Evolutionary conservation across 2,329 filamentous ascomycete species (phyloP).

Genomic region (Exophiala viscosa): DNA sequence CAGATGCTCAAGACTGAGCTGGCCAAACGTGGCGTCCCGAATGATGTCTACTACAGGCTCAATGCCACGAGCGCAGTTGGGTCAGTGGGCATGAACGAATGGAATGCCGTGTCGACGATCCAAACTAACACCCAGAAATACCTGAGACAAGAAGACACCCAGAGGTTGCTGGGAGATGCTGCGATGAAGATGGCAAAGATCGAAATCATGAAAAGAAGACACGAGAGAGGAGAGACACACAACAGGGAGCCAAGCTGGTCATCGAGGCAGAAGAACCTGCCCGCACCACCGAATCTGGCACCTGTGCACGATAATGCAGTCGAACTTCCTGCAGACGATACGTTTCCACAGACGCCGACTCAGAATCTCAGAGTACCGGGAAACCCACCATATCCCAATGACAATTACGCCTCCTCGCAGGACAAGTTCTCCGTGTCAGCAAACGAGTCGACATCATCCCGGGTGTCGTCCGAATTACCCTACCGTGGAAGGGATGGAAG

Average conservation of each 20-base stretch:
- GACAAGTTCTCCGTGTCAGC: conserved; percentile 67
- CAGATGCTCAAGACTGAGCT: conserved; percentile 79
- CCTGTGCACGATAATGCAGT: conserved; percentile 50
- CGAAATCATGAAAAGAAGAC: conserved; percentile 67
- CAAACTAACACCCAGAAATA: conserved; percentile 88
- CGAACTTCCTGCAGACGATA: conserved; percentile 57
- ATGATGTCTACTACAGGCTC: conserved; percentile 90
- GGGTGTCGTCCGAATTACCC: conserved; percentile 27
- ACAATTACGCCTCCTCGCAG: conserved; percentile 49
- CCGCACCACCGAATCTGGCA: conserved; percentile 33
- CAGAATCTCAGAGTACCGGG: conserved; percentile 27
- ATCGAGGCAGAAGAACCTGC: conserved; percentile 32
- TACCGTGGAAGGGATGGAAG: conserved; percentile 28
- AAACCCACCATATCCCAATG: conserved; percentile 36
- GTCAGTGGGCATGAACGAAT: conserved; percentile 95
- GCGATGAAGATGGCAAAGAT: conserved; percentile 81
- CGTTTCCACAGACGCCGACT: conserved; percentile 30
- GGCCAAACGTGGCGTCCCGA: conserved; percentile 70
- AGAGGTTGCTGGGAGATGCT: conserved; percentile 71
- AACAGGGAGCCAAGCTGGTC: conserved; percentile 29
- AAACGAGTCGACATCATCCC: conserved; percentile 49
- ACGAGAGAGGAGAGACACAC: conserved; percentile 45
- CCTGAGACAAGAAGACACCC: conserved; percentile 67
- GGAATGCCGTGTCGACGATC: conserved; percentile 89
- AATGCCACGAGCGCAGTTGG: conserved; percentile 77